Base-by-base conservation (phyloP, 495 filamentous ascomycete genomes). In the Xylaria castorea region DNA sequence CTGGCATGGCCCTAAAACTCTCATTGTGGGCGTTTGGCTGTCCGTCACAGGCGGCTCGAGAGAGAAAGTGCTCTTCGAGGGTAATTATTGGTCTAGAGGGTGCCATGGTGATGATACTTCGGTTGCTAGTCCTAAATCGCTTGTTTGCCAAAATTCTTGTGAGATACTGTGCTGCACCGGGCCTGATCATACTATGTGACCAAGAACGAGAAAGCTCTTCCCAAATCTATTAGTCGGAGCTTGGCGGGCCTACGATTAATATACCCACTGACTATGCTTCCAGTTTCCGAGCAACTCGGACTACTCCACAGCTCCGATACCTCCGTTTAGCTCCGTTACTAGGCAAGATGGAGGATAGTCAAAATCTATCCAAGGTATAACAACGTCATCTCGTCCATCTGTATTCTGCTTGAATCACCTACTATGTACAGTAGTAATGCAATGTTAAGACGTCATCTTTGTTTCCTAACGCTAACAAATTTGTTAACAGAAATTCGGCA, bases 61-160 rank as follows among this genome's bases (percentile, higher is more conserved):
- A 84, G 76, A 86, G 79, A 79, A 85, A 91, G 75, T 89, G 90
- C 75, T 91, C 89, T 79, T 91, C 89, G 46, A 90, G 87, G 18
- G 89, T 81, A 70, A 91, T 88, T 71, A 89, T 79, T 9, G 78
- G 78, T 46, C 51, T 57, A 6, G 58, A n/a, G 32, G 32, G 9
- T 11, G 58, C 18, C 58, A 38, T 38, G 58, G 18, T 61, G 57
- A 34, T 38, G 58, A 38, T 5, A 12, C 20, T 16, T 36, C 58
- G 38, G 32, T 1, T 61, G 32, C 16, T n/a, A 0, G 20, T 61
- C 5, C 27, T 20, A 18, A 57, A 57, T 32, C 27, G 53, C 30
- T 18, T 16, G 0, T 57, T 30, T 4, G 5, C 4, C 1, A 32
- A 18, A 57, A 6, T 16, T n/a, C 2, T 32, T 32, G 1, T 18